phyloP scores from a whole-genome alignment of 176 grass and related monocot genomes.

The Triticum turgidum region DNA sequence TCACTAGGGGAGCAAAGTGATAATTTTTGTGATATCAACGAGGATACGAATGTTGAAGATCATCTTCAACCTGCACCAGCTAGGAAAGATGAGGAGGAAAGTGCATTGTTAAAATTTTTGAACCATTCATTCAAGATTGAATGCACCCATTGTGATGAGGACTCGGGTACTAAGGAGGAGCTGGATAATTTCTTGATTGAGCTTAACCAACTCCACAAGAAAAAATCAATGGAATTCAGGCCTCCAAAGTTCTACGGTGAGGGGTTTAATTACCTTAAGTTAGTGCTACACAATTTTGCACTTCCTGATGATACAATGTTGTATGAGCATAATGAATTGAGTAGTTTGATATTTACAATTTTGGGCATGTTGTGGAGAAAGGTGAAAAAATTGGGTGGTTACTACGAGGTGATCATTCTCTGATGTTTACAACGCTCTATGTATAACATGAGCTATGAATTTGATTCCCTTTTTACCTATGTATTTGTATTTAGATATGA shows the following conservation, averaged over 20 bases:
- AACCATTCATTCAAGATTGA: slow-evolving; percentile 54
- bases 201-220: slow-evolving; percentile 55
- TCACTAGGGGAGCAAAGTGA: too few relatives aligned
- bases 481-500: background rate
- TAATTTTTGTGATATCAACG: too few relatives aligned
- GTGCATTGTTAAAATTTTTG: slow-evolving; percentile 1
- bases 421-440: background rate
- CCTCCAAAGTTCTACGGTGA: slow-evolving; percentile 78
- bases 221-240: slow-evolving; percentile 75
- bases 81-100: slow-evolving; percentile 17
- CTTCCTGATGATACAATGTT: too few relatives aligned
- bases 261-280: slow-evolving; percentile 85
- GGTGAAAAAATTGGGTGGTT: slow-evolving; percentile 16
- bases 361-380: too few relatives aligned
- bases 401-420: slow-evolving; percentile 60
- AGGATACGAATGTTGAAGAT: background rate
- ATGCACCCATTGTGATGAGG: slow-evolving; percentile 48
- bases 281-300: background rate
- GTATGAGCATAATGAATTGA: too few relatives aligned
- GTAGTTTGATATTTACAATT: too few relatives aligned
- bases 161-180: slow-evolving; percentile 78
- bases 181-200: slow-evolving; percentile 80
- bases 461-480: background rate
- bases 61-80: background rate
- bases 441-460: background rate